Evolutionary conservation across 371 early-diverging fungal species (phyloP), one percentile per base, ranked within the genome.

Genomic region (Lichtheimia corymbifera): DNA sequence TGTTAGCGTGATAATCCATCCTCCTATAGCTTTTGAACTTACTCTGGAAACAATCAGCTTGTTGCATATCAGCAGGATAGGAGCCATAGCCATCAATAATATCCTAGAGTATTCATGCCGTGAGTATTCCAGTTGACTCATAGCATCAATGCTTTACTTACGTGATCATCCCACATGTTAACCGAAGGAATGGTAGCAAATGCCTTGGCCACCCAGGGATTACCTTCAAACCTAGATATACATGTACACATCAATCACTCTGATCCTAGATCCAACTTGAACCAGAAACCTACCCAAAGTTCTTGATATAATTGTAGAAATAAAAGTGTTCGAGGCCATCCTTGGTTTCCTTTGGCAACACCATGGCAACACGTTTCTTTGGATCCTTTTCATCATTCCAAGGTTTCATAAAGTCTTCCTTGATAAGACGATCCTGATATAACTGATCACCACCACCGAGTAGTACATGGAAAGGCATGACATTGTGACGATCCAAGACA

Each of bases 401-500:
- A 14, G 77, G 77, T 7, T 71, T 73, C 77, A 77, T 77, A 53
- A 77, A 77, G 17, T 72, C 77, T 18, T 73, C 67, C 22, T 73
- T 61, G 25, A 72, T 55, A 50, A 77, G 47, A 3, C 71, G 65
- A 58, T 77, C 78, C 45, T 74, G 79, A 63, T 94, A 93, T 18
- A 95, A 67, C 70, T 95, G 95, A 67, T 93, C 94, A 27, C 93
- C 95, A 17, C 93, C 93, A 43, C 94, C 93, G 20, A 95, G 70
- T 81, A 88, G 79, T 40, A 87, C 87, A 66, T 93, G 92, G 67
- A 89, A 90, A 2, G 93, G 93, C 50, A 76, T 65, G 42, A 71
- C 67, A 3, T 65, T 61, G 68, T 93, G 94, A 55, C 86, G 83
- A n/a, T 79, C 77, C 69, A 92, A 56, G 9, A 90, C 74, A 70